phyloP scores from a whole-genome alignment of 2,329 filamentous ascomycete species.

The Aspergillus nomiae region DNA sequence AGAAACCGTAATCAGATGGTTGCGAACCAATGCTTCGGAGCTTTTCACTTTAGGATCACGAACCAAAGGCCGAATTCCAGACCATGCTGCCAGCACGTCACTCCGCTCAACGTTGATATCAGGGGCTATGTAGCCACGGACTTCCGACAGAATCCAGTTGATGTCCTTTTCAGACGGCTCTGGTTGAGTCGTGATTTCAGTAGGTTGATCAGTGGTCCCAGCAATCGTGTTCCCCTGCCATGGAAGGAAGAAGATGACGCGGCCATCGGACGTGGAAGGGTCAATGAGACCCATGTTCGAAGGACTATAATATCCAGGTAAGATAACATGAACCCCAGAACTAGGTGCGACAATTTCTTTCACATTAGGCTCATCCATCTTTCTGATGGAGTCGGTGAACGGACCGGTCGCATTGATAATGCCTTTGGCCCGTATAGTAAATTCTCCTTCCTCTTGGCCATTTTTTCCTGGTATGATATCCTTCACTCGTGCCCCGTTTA shows the following conservation, averaged over 20 bases:
- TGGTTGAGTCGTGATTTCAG: conserved; percentile 71
- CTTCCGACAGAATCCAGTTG: conserved; percentile 82
- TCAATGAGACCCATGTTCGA: conserved; percentile 86
- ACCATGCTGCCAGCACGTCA: conserved; percentile 89
- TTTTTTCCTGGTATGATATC: conserved; percentile 69
- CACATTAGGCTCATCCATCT: conserved; percentile 73
- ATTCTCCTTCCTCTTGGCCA: conserved; percentile 63
- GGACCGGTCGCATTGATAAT: conserved; percentile 88
- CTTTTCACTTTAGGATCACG: conserved; percentile 83
- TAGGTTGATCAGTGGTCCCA: conserved; percentile 81
- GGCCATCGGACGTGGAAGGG: conserved; percentile 80
- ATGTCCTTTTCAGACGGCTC: conserved; percentile 81
- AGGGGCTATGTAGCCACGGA: conserved; percentile 77
- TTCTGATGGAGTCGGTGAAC: conserved; percentile 81
- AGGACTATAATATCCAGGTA: conserved; percentile 84
- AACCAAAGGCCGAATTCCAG: conserved; percentile 82
- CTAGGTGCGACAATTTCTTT: conserved; percentile 82
- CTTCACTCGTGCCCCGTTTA: conserved; percentile 73
- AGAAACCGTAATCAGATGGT: conserved; percentile 81
- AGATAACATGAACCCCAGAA: conserved; percentile 81
- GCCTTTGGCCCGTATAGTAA: conserved; percentile 74
- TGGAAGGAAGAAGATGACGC: conserved; percentile 90
- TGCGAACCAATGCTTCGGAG: conserved; percentile 84
- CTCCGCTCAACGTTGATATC: conserved; percentile 83
- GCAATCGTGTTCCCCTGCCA: conserved; percentile 94